phyloP scores from a whole-genome alignment of 208 protist genomes.

The Leishmania gerbilli region DNA sequence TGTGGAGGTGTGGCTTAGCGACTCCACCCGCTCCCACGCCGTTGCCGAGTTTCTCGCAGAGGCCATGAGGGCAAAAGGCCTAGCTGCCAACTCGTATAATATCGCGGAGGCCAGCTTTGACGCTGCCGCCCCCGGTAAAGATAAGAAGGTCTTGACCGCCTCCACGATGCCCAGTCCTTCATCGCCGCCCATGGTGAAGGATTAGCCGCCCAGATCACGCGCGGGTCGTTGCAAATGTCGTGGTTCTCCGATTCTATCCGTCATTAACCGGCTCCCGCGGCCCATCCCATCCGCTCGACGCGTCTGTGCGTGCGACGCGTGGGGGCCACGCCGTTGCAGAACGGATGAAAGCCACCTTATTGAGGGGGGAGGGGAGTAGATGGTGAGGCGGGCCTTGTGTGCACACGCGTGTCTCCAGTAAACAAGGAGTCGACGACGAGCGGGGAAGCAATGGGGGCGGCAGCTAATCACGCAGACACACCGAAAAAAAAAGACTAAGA shows the following conservation, averaged over 20 bases:
- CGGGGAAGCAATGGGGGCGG: neutral
- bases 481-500: neutral
- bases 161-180: conserved; percentile 2
- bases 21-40: conserved; percentile 53
- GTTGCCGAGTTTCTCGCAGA: conserved; percentile 56
- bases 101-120: conserved; percentile 71
- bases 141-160: conserved; percentile 15
- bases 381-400: neutral
- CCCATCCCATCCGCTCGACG: neutral
- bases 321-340: neutral
- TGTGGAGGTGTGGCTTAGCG: conserved; percentile 89
- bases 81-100: conserved; percentile 50
- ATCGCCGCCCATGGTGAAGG: conserved; percentile 7
- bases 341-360: neutral
- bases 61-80: conserved; percentile 47
- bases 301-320: neutral
- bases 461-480: neutral
- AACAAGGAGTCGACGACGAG: neutral
- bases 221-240: neutral
- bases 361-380: neutral
- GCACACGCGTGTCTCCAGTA: neutral
- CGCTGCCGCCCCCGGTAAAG: conserved; percentile 32
- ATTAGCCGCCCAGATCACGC: neutral
- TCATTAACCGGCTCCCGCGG: neutral
- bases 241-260: neutral